Conservation (phyloP, 345 rosid species). For the Eucalyptus erythrocorys region DNA sequence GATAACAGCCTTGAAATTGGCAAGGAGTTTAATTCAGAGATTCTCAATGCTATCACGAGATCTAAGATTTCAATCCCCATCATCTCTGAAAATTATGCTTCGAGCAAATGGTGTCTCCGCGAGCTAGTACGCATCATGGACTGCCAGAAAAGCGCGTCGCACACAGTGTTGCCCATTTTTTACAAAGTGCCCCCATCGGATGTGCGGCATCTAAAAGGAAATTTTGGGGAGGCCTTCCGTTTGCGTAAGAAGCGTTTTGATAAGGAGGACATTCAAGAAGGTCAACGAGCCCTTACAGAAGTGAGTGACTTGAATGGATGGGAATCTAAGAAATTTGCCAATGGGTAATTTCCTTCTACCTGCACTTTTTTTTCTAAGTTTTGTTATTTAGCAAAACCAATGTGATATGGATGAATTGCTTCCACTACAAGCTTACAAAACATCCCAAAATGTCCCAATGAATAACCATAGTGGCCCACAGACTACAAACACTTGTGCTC, state of each 20-base stretch:
- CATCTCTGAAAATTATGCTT: neutral
- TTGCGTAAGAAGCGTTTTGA: neutral
- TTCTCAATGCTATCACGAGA: neutral
- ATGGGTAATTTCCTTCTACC: neutral
- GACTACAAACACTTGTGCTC: neutral
- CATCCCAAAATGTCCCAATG: neutral
- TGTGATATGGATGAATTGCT: neutral
- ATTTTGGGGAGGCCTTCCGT: neutral
- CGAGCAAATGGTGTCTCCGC: neutral
- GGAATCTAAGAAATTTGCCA: neutral
- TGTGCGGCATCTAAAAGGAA: neutral
- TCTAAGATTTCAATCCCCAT: neutral
- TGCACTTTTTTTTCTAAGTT: accelerated
- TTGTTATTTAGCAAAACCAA: no score
- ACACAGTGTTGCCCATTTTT: neutral
- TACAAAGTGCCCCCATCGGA: neutral
- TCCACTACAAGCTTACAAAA: neutral
- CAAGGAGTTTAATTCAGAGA: neutral
- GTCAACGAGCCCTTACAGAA: neutral
- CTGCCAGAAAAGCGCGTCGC: accelerated
- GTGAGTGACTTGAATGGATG: neutral
- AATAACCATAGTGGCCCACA: neutral
- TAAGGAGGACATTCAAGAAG: neutral
- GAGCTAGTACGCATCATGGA: neutral
- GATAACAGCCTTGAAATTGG: neutral